Evolutionary conservation across 1,284 basidiomycete species (phyloP).

Genomic region (Cryptococcus sp.): DNA sequence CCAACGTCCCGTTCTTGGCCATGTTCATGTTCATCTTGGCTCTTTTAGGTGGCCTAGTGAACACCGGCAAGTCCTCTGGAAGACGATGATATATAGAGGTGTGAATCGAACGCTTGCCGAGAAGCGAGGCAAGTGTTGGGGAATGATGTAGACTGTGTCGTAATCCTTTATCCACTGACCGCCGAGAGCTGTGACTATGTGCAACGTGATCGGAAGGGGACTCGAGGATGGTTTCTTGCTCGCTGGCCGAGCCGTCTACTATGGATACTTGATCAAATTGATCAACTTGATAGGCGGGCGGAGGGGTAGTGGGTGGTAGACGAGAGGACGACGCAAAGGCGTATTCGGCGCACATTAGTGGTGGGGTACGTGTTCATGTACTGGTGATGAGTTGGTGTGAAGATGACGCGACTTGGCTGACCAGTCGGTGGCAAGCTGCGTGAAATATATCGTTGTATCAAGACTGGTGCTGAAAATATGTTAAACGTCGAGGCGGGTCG

Average conservation of each 20-base stretch:
- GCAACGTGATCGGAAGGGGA: constrained; percentile 11
- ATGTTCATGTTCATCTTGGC: constrained; percentile 44
- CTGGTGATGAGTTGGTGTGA: neutral
- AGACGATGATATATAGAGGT: too few species aligned
- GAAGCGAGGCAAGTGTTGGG: neutral
- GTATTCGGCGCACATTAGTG: constrained; percentile 16
- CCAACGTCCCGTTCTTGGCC: constrained; percentile 36
- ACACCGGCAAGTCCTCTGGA: neutral
- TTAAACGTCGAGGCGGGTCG: too few species aligned
- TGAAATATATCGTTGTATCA: too few species aligned
- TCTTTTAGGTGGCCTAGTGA: constrained; percentile 8
- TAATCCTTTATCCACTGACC: neutral
- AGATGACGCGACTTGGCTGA: too few species aligned
- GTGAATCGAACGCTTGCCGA: neutral
- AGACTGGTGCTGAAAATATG: too few species aligned
- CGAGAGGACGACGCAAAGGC: constrained; percentile 12
- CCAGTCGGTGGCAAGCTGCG: too few species aligned
- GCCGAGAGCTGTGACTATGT: neutral
- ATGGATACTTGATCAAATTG: constrained; percentile 11
- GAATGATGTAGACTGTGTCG: neutral
- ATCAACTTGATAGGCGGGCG: constrained; percentile 10
- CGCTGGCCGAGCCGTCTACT: constrained; percentile 15
- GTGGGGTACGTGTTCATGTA: neutral
- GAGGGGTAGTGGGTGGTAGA: constrained; percentile 7
- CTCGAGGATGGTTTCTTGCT: constrained; percentile 16